Percentiles rank a stretch among this genome's conserved stretches.
These are phyloP conservation scores for Gypsophila paniculata DNA, from an alignment of 179 eudicot genomes.

Conservation along the genomic window DNA sequence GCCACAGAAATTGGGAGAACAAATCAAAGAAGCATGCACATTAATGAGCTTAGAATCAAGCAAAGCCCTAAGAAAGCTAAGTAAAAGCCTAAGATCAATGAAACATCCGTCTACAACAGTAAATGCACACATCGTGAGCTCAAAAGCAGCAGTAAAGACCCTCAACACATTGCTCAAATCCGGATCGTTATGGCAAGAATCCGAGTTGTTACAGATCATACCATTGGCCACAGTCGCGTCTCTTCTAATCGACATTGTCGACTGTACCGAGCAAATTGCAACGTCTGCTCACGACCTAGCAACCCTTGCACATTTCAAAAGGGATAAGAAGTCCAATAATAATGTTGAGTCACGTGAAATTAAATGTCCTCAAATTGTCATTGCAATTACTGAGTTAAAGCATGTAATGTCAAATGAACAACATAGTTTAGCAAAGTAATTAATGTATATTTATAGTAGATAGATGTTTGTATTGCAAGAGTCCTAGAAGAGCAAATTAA, in stretches of 20 bases:
- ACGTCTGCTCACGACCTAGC: slow-evolving; percentile 27
- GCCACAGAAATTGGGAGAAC: slow-evolving; percentile 29
- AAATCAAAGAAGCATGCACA: slow-evolving; percentile 41
- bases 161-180: slow-evolving; percentile 39
- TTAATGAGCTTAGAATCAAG: slow-evolving; percentile 46
- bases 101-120: slow-evolving; percentile 30
- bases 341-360: background rate
- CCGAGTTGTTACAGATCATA: slow-evolving; percentile 34
- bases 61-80: slow-evolving; percentile 44
- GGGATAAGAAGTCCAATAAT: slow-evolving; percentile 10
- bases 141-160: slow-evolving; percentile 39
- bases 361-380: slow-evolving; percentile 28
- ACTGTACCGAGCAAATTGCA: slow-evolving; percentile 30
- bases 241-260: slow-evolving; percentile 42
- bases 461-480: slow-evolving; percentile 2
- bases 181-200: slow-evolving; percentile 22
- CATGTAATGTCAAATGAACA: background rate
- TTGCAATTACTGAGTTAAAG: slow-evolving; percentile 21
- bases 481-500: background rate
- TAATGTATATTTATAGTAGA: background rate
- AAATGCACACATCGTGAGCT: slow-evolving; percentile 35
- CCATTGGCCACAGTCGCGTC: slow-evolving; percentile 51
- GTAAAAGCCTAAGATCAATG: slow-evolving; percentile 39
- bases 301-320: slow-evolving; percentile 20
- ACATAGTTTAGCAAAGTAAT: slow-evolving; percentile 5